Base-by-base conservation (phyloP, 2,329 filamentous ascomycete genomes). In the Anisogramma anomala region DNA sequence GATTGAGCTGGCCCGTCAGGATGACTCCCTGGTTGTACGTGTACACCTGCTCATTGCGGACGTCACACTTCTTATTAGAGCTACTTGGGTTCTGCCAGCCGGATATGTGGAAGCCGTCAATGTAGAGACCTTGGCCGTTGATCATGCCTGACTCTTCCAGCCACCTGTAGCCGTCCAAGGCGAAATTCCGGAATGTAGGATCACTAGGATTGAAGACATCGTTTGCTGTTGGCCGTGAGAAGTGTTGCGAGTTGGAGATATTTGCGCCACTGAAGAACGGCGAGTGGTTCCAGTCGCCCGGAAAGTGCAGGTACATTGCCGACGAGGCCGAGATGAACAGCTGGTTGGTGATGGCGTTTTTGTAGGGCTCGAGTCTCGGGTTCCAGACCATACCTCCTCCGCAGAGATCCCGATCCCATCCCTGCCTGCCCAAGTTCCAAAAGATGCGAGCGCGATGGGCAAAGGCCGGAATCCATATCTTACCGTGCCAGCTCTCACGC, bases 1-100 rank as follows among this genome's bases (percentile, higher is more conserved):
- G 69, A 1, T 80, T 83, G 25, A 84, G 75, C 41, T 86, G 74
- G 10, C 86, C 88, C 4, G 84, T 87, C 17, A 95, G 72, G 1
- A 96, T 55, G 3, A 95, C 86, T 17, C 88, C 89, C 60, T 96
- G 89, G 61, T 96, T 96, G 65, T 96, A 95, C 0, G 87, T 93
- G 60, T 88, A 94, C 7, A 94, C 82, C 79, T 87, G 89, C 51
- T 88, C 77, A 58, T 94, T 84, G 36, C 87, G 75, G 36, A 74
- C 59, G 55, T 95, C 84, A 58, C 89, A 95, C 48, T 75, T 69
- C 0, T 74, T 79, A 42, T 83, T 86, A 36, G 79, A 76, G 19
- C 68, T 70, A 45, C 71, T 70, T 6, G 65, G 62, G 42, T 76
- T 72, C 19, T 66, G 63, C 62, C 71, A 83, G 18, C 75, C 75